phyloP scores from a whole-genome alignment of 352 stramenopile species.

The Phytophthora citrophthora region DNA sequence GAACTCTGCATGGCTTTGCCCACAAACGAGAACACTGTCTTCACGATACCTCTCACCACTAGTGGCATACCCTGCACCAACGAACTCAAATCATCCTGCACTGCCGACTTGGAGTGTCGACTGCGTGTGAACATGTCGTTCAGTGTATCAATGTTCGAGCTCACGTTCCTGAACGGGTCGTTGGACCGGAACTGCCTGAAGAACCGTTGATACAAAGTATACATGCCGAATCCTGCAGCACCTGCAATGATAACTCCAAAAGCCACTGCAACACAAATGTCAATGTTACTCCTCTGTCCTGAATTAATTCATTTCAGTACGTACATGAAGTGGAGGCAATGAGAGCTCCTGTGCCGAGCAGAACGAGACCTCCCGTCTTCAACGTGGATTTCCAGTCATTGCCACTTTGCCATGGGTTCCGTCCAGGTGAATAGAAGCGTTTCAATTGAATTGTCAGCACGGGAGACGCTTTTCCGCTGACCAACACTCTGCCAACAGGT shows the following conservation, averaged over 20 bases:
- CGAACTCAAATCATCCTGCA: slow-evolving; percentile 53
- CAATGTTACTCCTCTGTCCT: background rate
- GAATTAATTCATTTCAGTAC: slow-evolving; percentile 16
- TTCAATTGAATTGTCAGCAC: slow-evolving; percentile 25
- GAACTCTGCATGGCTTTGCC: slow-evolving; percentile 66
- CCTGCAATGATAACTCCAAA: slow-evolving; percentile 75
- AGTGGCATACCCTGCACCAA: slow-evolving; percentile 66
- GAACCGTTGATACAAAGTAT: slow-evolving; percentile 72
- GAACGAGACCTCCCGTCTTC: slow-evolving; percentile 70
- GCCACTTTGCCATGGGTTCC: slow-evolving; percentile 46
- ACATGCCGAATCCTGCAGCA: slow-evolving; percentile 73
- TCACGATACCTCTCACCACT: slow-evolving; percentile 64
- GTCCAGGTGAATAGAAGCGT: slow-evolving; percentile 39
- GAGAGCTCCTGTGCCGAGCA: slow-evolving; percentile 61
- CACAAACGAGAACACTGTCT: slow-evolving; percentile 72
- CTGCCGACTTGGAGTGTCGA: slow-evolving; percentile 17
- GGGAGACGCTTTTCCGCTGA: background rate
- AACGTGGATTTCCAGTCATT: slow-evolving; percentile 57
- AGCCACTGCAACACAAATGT: slow-evolving; percentile 49
- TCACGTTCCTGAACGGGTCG: slow-evolving; percentile 51
- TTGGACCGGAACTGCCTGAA: slow-evolving; percentile 36
- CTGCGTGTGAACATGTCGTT: slow-evolving; percentile 53
- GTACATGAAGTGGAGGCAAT: slow-evolving; percentile 71
- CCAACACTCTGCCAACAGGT: background rate
- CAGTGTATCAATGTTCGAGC: slow-evolving; percentile 54